Base-by-base conservation (phyloP, 345 rosid species). In the Gossypium stocksii region DNA sequence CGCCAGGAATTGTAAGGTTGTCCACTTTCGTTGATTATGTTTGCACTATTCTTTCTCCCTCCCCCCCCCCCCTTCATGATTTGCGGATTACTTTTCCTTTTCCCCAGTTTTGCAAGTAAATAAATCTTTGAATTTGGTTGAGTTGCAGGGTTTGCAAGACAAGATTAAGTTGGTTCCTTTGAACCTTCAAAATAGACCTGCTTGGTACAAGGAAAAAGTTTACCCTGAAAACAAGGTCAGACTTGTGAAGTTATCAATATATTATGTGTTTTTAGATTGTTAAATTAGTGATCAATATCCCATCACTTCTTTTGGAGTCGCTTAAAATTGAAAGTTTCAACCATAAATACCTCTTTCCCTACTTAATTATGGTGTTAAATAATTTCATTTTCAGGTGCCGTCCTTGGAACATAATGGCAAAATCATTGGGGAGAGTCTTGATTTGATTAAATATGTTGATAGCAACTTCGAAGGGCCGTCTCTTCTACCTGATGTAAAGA, bases 401-500 rank as follows among this genome's bases (percentile, higher is more conserved):
- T 80, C 98, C 8, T 79, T 94, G 83, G 98, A 94, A 77, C 98
- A 94, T 84, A 83, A 94, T 76, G 92, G 96, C 3, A 91, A 93
- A 83, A 46, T 93, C 57, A 91, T 78, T 10, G 97, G 98, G 29
- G 98, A 94, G 85, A 91, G 98, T 86, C 83, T 94, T 19, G 93
- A 94, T 75, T 79, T 94, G 84, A 81, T 91, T 44, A 87, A 87
- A 71, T 94, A 93, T 72, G 52, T 94, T 6, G 94, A 94, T n/a
- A 78, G 73, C 84, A 92, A 87, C 83, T 94, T 94, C 56, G 93
- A 92, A 68, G 98, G 97, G 45, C 90, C 93, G 76, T 86, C 93
- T 1, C 88, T 94, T 41, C 71, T 76, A 75, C 95, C 94, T 1
- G 73, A 78, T 66, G 98, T 92, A 84, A 34, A 85, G 76, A 76